These are phyloP conservation scores for Amanita subjunquillea DNA, from an alignment of 768 basidiomycete genomes.

Conservation along the genomic window DNA sequence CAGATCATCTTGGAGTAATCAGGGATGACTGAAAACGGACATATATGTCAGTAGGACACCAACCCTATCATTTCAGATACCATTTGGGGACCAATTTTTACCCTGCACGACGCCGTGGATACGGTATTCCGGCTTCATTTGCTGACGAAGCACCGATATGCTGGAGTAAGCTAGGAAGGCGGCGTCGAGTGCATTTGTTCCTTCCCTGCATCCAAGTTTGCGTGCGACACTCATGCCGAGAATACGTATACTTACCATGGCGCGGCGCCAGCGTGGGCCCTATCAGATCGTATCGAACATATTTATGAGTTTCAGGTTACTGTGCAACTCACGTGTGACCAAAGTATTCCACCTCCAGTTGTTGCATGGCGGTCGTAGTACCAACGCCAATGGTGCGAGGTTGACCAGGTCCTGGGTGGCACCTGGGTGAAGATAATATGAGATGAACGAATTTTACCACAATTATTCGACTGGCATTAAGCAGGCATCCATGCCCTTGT, in stretches of 20 bases:
- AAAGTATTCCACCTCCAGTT: slow-evolving; percentile 58
- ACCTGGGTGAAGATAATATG: slow-evolving; percentile 32
- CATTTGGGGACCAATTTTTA: slow-evolving; percentile 58
- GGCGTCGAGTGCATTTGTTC: slow-evolving; percentile 79
- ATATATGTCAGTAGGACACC: background rate
- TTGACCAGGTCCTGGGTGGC: slow-evolving; percentile 57
- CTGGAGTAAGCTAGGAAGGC: slow-evolving; percentile 77
- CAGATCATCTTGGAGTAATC: slow-evolving; percentile 73
- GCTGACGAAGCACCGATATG: slow-evolving; percentile 76
- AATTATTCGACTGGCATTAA: slow-evolving; percentile 42
- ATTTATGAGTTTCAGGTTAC: background rate
- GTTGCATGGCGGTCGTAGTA: slow-evolving; percentile 53
- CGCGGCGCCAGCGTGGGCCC: slow-evolving; percentile 70
- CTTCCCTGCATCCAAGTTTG: slow-evolving; percentile 42
- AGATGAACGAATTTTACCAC: background rate
- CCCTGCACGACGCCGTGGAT: slow-evolving; percentile 72
- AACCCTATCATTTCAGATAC: slow-evolving; percentile 23
- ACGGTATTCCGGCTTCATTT: slow-evolving; percentile 74
- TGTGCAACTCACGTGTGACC: slow-evolving; percentile 53
- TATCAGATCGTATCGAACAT: slow-evolving; percentile 16
- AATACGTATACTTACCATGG: slow-evolving; percentile 45
- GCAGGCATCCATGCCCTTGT: slow-evolving; percentile 73
- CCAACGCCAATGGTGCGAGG: slow-evolving; percentile 39
- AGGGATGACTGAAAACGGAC: slow-evolving; percentile 53
- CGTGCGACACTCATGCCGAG: background rate